A percentile compares a stretch with the other conserved stretches of the same genome.
Evolutionary conservation across 768 basidiomycete genomes (phyloP).

Genomic region (Dictyophora rubrovolvata): DNA sequence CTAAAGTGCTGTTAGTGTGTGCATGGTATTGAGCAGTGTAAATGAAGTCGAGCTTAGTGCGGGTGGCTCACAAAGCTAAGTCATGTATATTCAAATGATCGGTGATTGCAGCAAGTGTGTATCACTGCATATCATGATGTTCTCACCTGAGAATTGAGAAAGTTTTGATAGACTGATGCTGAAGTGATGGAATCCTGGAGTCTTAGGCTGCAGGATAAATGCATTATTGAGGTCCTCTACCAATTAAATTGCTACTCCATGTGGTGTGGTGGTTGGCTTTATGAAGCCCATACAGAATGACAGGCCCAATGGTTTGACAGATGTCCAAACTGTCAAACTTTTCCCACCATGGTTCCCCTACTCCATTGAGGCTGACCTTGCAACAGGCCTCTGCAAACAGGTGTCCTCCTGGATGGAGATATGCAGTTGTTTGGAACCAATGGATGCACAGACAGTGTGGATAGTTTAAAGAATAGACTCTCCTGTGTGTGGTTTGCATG

Average conservation of each 20-base stretch:
- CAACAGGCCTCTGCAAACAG: too few species aligned
- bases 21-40: slow-evolving; percentile 19
- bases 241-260: slow-evolving; percentile 17
- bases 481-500: background rate
- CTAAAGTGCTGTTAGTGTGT: slow-evolving; percentile 16
- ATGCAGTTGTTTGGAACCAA: too few species aligned
- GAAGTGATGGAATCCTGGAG: slow-evolving; percentile 29
- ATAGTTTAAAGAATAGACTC: background rate
- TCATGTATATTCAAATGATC: background rate
- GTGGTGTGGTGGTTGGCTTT: slow-evolving; percentile 11
- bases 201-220: slow-evolving; percentile 22
- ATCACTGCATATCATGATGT: slow-evolving; percentile 12
- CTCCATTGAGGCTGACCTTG: background rate
- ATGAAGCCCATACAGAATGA: slow-evolving; percentile 3
- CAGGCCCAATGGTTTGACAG: background rate
- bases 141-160: slow-evolving; percentile 36
- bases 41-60: slow-evolving; percentile 19
- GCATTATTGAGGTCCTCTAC: slow-evolving; percentile 28
- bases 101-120: background rate
- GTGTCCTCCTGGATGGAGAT: too few species aligned
- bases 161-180: slow-evolving; percentile 30
- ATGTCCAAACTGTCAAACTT: slow-evolving; percentile 10
- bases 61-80: background rate
- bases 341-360: slow-evolving; percentile 11
- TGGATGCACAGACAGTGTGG: background rate